Base-by-base conservation (phyloP, 2,329 filamentous ascomycete genomes). In the Purpureocillium takamizusanense region DNA sequence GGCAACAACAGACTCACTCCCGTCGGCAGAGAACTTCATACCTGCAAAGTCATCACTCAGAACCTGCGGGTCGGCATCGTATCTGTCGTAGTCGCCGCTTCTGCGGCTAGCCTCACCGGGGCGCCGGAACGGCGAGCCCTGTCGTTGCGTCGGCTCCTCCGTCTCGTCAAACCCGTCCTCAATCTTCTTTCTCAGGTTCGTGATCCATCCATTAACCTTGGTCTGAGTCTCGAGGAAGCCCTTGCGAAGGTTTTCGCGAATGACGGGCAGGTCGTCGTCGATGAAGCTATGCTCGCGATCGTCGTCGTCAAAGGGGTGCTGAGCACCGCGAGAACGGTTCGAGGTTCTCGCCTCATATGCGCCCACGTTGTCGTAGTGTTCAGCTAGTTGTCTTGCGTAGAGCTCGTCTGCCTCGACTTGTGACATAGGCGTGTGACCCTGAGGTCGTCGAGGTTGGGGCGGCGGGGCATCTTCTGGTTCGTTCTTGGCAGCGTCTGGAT, bases 151-250 rank as follows among this genome's bases (percentile, higher is more conserved):
- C 9, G 45, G 32, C 27, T 62, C 75, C 39, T 81, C 76, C 7
- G 79, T 76, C 17, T 88, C 83, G 38, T 83, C 76, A 41, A 88
- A 85, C 46, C 92, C 86, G 35, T 92, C 90, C 53, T 97, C 89
- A 27, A 98, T 76, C 61, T 82, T 86, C 75, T 97, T 97, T 67
- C 86, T 92, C 57, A 98, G 70, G 46, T 80, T 88, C 36, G 77
- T 84, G 51, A 98, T 87, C 89, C 90, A 97, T 36, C 78, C 76
- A 65, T 94, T 97, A 51, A 98, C 85, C 55, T 86, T 94, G 39
- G 77, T 81, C 65, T 97, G 92, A 2, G 92, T 97, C 55, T 98
- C 89, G 39, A 88, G 55, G 63, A 98, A 98, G 4, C 92, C 92
- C 65, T 97, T 94, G 56, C 83, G 83, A 50, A 98, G 76, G 54